A percentile compares a stretch with the other conserved stretches of the same genome.
phyloP scores from a whole-genome alignment of 805 yeast species.

The Metschnikowia peoriensis region DNA sequence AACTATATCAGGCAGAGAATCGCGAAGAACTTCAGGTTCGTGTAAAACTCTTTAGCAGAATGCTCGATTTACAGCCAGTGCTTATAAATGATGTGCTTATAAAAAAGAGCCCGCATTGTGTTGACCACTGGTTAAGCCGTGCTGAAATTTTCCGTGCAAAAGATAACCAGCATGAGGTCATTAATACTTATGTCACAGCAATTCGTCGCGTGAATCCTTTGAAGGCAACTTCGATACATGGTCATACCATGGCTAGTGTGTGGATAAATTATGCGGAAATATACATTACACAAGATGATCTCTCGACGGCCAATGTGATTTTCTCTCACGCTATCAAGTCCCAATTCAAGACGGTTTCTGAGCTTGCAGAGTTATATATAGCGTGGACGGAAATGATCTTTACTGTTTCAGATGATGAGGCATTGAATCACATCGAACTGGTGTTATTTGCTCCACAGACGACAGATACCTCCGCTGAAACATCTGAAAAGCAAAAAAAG shows the following conservation, averaged over 20 bases:
- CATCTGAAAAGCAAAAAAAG: background rate
- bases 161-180: constrained; percentile 28
- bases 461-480: background rate
- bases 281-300: constrained; percentile 56
- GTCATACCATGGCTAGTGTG: constrained; percentile 47
- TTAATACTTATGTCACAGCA: constrained; percentile 63
- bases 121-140: constrained; percentile 69
- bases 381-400: constrained; percentile 73
- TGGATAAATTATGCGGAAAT: constrained; percentile 72
- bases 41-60: constrained; percentile 48
- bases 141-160: constrained; percentile 42
- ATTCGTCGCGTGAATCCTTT: constrained; percentile 63
- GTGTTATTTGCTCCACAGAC: constrained; percentile 21
- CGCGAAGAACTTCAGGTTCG: constrained; percentile 40
- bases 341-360: constrained; percentile 60
- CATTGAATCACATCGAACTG: constrained; percentile 33
- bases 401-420: constrained; percentile 42
- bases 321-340: constrained; percentile 66
- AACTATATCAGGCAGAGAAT: constrained; percentile 23
- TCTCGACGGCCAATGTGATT: constrained; percentile 58
- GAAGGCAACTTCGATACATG: constrained; percentile 24
- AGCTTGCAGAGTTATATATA: constrained; percentile 67
- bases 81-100: constrained; percentile 65
- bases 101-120: constrained; percentile 58
- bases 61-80: constrained; percentile 57